Evolutionary conservation across 2,329 filamentous ascomycete species (phyloP), one percentile per base, ranked within the genome.

Genomic region (Arthrobotrys megalospora): DNA sequence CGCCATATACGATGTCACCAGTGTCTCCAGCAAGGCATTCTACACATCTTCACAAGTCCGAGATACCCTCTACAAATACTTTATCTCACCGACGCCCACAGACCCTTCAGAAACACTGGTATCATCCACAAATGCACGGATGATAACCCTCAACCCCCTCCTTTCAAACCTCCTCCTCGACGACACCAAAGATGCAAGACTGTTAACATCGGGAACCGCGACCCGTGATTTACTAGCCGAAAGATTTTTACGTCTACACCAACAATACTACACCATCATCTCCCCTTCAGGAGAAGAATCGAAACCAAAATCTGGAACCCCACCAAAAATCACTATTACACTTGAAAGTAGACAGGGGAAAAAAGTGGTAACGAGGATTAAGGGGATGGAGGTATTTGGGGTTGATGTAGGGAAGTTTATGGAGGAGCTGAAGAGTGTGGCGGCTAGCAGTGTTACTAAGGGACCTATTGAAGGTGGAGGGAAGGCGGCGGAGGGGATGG

Each of bases 391-490:
- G 81, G 84, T 86, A 0, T 92, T 90, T 80, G 87, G 88, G 28
- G 88, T 92, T 50, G 86, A 88, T 16, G 88, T 90, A 0, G 86
- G 87, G 53, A 84, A 88, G 1, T 84, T 92, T 67, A 89, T 90
- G 1, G 90, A 91, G 76, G 90, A 92, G 82, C 81, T 92, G 81
- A 86, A 90, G 81, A 91, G 90, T 84, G 88, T 88, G 36, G 92
- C 90, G 82, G 90, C 90, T 1, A 90, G 90, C n/a, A 89, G 88
- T 72, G 90, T 90, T 11, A 91, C 89, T 76, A 89, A 91, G 0
- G 87, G 89, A 38, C 88, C 89, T 80, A 84, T 90, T 36, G 86
- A 87, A 53, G 90, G 90, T 2, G 87, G 86, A 16, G 87, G 86
- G 78, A 89, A 89, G 7, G 89, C 90, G 80, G 88, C 88, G 80